Evolutionary conservation across 176 grass and related monocot genomes (phyloP).

Genomic region (Raddia guianensis): DNA sequence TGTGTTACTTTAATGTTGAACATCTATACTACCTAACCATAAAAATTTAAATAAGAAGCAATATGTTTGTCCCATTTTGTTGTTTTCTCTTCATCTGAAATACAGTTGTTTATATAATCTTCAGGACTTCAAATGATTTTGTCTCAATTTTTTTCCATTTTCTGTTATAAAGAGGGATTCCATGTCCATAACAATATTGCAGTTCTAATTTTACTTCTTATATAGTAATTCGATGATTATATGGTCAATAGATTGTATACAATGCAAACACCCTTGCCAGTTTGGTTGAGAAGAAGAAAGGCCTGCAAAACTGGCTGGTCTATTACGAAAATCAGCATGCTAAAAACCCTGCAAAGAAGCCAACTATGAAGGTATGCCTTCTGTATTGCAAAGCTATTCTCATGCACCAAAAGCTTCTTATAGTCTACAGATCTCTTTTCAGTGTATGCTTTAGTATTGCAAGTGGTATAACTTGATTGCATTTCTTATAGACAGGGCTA

Average conservation of each 20-base stretch:
- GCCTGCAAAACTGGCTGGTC: slow-evolving; percentile 86
- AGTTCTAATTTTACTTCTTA: not conserved
- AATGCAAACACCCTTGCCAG: slow-evolving; percentile 84
- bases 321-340: slow-evolving; percentile 81
- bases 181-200: slow-evolving; percentile 29
- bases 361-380: slow-evolving; percentile 72
- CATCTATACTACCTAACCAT: not conserved
- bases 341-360: slow-evolving; percentile 58
- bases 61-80: not conserved
- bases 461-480: slow-evolving; percentile 41
- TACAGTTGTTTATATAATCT: slow-evolving; percentile 9
- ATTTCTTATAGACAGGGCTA: slow-evolving; percentile 81
- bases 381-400: slow-evolving; percentile 8
- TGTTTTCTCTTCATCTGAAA: slow-evolving; percentile 27
- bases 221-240: slow-evolving; percentile 28
- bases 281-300: slow-evolving; percentile 75
- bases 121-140: slow-evolving; percentile 3
- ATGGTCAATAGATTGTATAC: slow-evolving; percentile 67
- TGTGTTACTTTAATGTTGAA: slow-evolving; percentile 5
- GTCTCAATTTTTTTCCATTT: not conserved
- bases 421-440: slow-evolving; percentile 11
- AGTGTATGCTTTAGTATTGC: slow-evolving; percentile 16
- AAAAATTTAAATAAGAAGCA: slow-evolving; percentile 16
- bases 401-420: not conserved
- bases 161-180: slow-evolving; percentile 5